Percentiles rank a stretch among this genome's conserved stretches.
Conservation (phyloP, 192 early-diverging fungal species). For the Mortierella alpina region DNA sequence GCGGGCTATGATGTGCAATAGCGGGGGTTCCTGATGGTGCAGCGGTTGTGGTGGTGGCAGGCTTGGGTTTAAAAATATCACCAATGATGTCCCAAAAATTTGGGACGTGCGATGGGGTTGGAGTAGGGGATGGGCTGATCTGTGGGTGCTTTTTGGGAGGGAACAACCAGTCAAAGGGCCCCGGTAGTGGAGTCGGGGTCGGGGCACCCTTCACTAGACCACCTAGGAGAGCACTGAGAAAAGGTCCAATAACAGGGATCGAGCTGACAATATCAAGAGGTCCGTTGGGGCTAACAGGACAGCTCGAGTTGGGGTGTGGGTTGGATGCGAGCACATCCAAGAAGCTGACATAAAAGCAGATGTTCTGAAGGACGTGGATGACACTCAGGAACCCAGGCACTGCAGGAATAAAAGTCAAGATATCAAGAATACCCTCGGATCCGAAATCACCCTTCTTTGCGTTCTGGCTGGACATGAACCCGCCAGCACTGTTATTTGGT, state of each 20-base stretch:
- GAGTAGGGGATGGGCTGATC: too few species aligned
- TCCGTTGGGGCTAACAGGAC: background rate
- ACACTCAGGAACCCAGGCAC: slow-evolving; percentile 14
- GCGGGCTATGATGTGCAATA: too few species aligned
- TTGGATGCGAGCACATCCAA: slow-evolving; percentile 23
- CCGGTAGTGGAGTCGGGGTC: too few species aligned
- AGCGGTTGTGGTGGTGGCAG: background rate
- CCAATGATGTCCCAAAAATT: background rate
- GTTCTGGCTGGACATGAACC: background rate
- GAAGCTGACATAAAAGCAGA: slow-evolving; percentile 19
- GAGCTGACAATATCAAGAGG: too few species aligned
- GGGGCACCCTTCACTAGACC: too few species aligned
- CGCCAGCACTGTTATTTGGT: slow-evolving; percentile 14
- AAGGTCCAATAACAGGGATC: too few species aligned
- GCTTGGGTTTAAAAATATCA: background rate
- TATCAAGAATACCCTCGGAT: slow-evolving; percentile 14
- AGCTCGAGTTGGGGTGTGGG: slow-evolving; percentile 6
- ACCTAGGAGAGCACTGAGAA: too few species aligned
- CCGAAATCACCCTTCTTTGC: background rate
- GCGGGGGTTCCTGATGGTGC: too few species aligned
- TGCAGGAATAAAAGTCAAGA: background rate
- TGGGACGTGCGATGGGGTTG: too few species aligned
- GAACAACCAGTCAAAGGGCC: too few species aligned
- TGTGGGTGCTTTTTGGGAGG: too few species aligned
- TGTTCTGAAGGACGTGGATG: slow-evolving; percentile 22